Conservation (phyloP, 2,329 filamentous ascomycete genomes). For the Pseudodiploospora longispora region DNA sequence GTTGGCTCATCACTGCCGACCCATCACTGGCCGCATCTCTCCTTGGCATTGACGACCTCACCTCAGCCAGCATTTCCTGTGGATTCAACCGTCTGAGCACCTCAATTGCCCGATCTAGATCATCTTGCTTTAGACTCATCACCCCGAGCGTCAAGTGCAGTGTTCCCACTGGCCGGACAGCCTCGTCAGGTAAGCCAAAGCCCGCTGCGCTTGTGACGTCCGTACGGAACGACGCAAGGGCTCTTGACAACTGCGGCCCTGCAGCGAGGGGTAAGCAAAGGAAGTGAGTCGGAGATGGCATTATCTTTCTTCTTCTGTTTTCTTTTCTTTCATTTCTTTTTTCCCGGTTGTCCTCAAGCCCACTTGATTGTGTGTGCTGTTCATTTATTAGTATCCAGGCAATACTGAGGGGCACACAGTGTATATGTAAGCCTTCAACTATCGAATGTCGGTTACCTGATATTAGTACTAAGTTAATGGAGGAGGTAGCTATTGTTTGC, state of each 20-base stretch:
- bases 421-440: too few relatives aligned
- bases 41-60: slow-evolving; percentile 6
- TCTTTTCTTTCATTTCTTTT: too few relatives aligned
- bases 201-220: slow-evolving; percentile 42
- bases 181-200: slow-evolving; percentile 51
- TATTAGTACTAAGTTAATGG: too few relatives aligned
- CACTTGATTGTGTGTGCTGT: too few relatives aligned
- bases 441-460: too few relatives aligned
- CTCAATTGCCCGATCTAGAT: slow-evolving; percentile 34
- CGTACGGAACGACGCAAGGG: slow-evolving; percentile 52
- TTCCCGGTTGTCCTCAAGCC: too few relatives aligned
- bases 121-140: slow-evolving; percentile 58
- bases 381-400: too few relatives aligned
- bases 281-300: slow-evolving; percentile 59
- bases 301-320: slow-evolving; percentile 1
- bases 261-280: slow-evolving; percentile 62
- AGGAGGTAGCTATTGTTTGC: too few relatives aligned
- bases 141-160: slow-evolving; percentile 83
- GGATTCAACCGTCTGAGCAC: slow-evolving; percentile 30
- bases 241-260: slow-evolving; percentile 55
- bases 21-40: not conserved
- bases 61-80: slow-evolving; percentile 29
- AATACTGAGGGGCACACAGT: too few relatives aligned
- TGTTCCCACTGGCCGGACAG: slow-evolving; percentile 69
- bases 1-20: not conserved